A percentile compares a stretch with the other conserved stretches of the same genome.
Evolutionary conservation across 768 basidiomycete genomes (phyloP).

Genomic region (Podaxis sp.): DNA sequence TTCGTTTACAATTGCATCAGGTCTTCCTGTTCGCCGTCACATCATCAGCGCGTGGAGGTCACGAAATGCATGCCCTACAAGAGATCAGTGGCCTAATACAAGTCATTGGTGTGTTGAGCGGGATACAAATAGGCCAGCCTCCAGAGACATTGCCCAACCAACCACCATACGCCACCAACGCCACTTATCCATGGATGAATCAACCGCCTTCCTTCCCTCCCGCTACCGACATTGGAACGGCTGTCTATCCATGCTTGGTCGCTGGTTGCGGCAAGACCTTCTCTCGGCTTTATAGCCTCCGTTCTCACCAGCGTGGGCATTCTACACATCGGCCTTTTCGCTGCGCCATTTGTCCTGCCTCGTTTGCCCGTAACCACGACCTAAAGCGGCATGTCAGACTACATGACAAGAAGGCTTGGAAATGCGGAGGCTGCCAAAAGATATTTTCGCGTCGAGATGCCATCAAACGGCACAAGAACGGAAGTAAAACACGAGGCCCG

Average conservation of each 20-base stretch:
- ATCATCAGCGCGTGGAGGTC: slow-evolving; percentile 54
- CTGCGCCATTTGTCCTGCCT: slow-evolving; percentile 66
- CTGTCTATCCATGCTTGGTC: slow-evolving; percentile 79
- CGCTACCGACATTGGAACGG: slow-evolving; percentile 60
- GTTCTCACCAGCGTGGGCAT: slow-evolving; percentile 70
- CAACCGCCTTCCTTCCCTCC: slow-evolving; percentile 25
- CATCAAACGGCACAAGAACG: slow-evolving; percentile 75
- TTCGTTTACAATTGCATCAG: slow-evolving; percentile 73
- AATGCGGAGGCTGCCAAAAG: slow-evolving; percentile 72
- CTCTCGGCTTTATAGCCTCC: slow-evolving; percentile 65
- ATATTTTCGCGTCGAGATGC: slow-evolving; percentile 78
- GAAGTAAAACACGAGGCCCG: slow-evolving; percentile 48
- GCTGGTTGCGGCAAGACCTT: slow-evolving; percentile 68
- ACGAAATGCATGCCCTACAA: slow-evolving; percentile 58
- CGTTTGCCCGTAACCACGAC: slow-evolving; percentile 79
- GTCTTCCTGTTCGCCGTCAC: slow-evolving; percentile 79
- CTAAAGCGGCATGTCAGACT: slow-evolving; percentile 74
- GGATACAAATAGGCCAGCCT: slow-evolving; percentile 63
- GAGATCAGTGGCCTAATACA: slow-evolving; percentile 83
- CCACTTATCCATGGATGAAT: slow-evolving; percentile 35
- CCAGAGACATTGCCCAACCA: slow-evolving; percentile 34
- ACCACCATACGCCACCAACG: slow-evolving; percentile 29
- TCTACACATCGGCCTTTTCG: slow-evolving; percentile 64
- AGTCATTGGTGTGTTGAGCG: slow-evolving; percentile 77
- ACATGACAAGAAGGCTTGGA: slow-evolving; percentile 73